A percentile compares a stretch with the other conserved stretches of the same genome.
Conservation (phyloP, 352 stramenopile genomes). For the Pythium aphanidermatum region DNA sequence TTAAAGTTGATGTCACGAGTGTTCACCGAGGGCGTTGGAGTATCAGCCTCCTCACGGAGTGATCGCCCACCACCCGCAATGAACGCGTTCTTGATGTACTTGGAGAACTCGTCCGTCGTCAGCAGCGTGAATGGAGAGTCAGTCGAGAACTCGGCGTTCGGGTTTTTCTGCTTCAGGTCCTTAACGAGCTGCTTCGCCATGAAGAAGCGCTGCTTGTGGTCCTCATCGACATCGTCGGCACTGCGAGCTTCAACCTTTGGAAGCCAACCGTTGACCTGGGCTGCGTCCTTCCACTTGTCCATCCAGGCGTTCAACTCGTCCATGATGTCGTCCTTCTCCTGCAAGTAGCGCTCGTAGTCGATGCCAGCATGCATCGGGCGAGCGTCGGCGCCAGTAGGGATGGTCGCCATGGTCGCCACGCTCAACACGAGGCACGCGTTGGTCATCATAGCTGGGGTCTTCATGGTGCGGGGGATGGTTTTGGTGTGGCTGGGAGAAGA, state of each 20-base stretch:
- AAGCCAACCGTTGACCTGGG: conserved; percentile 12
- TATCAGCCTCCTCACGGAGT: no score
- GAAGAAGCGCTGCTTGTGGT: conserved; percentile 43
- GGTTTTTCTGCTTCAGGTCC: conserved; percentile 27
- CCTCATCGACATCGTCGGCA: conserved; percentile 21
- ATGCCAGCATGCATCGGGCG: conserved; percentile 17
- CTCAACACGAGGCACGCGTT: no score
- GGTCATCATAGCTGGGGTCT: no score
- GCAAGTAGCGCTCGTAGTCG: conserved; percentile 38
- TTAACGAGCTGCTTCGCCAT: conserved; percentile 36
- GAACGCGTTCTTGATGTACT: conserved; percentile 22
- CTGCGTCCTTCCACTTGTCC: conserved; percentile 17
- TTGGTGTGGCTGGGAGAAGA: no score
- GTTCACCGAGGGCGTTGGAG: no score
- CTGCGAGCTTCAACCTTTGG: conserved; percentile 10
- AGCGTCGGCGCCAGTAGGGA: no score
- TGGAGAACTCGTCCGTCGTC: conserved; percentile 41
- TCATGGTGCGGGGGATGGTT: no score
- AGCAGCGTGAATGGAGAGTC: conserved; percentile 49
- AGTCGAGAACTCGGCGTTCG: conserved; percentile 31
- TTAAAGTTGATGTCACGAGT: no score
- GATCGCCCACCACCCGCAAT: no score
- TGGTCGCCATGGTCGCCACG: no score
- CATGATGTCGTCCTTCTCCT: conserved; percentile 28
- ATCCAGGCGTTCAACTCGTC: conserved; percentile 36